phyloP scores from a whole-genome alignment of 352 stramenopile species.

The Blastocystis hominis region DNA sequence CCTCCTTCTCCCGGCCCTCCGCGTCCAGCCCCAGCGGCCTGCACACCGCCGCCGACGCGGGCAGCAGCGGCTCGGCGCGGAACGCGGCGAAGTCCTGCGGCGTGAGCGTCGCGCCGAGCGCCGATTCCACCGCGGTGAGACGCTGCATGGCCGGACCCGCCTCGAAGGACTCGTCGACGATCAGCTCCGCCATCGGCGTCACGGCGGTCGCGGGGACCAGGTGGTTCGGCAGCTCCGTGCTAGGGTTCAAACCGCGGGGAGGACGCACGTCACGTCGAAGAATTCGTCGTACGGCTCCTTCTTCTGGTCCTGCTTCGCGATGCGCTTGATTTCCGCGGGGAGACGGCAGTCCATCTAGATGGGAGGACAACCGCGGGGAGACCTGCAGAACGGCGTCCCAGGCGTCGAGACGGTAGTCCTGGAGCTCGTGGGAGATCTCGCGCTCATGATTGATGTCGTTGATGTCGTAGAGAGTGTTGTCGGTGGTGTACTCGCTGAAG shows the following conservation, averaged over 20 bases:
- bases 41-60: neutral
- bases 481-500: neutral
- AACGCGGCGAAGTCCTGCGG: neutral
- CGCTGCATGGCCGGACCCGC: neutral
- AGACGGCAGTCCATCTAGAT: conserved; percentile 22
- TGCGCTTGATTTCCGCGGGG: neutral
- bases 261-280: conserved; percentile 11
- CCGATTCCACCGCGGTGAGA: neutral
- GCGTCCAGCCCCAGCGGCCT: neutral
- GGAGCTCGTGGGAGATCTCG: neutral
- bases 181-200: conserved; percentile 29
- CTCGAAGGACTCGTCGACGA: conserved; percentile 12
- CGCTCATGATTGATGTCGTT: neutral
- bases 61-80: neutral
- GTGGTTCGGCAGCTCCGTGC: neutral
- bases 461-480: neutral
- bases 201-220: neutral
- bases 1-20: conserved; percentile 61
- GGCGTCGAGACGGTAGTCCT: neutral
- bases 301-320: neutral
- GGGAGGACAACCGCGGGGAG: neutral
- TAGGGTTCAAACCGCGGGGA: neutral
- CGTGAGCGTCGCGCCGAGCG: neutral
- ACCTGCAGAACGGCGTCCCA: conserved; percentile 38
- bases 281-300: conserved; percentile 13